phyloP scores from a whole-genome alignment of 1,284 basidiomycete genomes.

The Schizopora paradoxa region DNA sequence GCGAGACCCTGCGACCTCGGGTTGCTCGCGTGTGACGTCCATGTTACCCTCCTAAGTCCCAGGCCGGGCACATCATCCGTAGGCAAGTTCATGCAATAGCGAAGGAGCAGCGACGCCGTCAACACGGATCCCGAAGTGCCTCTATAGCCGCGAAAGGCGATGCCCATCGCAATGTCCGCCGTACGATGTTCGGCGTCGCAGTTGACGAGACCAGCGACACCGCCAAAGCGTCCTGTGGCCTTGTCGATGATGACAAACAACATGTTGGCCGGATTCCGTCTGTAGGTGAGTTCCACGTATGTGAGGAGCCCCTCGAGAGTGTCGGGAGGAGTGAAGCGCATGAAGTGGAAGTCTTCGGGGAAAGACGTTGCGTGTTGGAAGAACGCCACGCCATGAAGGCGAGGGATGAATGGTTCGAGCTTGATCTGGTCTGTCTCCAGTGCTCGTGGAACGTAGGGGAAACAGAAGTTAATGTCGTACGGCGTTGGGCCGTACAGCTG shows the following conservation, averaged over 20 bases:
- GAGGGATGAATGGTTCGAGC: constrained; percentile 35
- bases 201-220: too few species aligned
- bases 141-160: too few species aligned
- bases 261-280: constrained; percentile 15
- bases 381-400: constrained; percentile 30
- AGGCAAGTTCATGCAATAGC: constrained; percentile 48
- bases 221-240: constrained; percentile 21
- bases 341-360: constrained; percentile 18
- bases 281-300: constrained; percentile 16
- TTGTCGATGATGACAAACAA: constrained; percentile 39
- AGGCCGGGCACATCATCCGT: constrained; percentile 36
- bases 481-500: constrained; percentile 18
- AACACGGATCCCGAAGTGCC: too few species aligned
- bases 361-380: constrained; percentile 20
- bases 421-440: constrained; percentile 36
- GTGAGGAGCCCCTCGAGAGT: constrained; percentile 17
- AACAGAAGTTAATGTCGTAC: constrained; percentile 32
- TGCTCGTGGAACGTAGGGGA: constrained; percentile 6
- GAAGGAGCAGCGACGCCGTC: constrained; percentile 52
- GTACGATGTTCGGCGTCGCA: too few species aligned
- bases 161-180: too few species aligned
- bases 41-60: constrained; percentile 59
- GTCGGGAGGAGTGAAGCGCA: constrained; percentile 17
- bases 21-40: constrained; percentile 52
- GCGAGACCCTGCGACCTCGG: constrained; percentile 44